phyloP scores from a whole-genome alignment of 2,329 filamentous ascomycete species.

The Rhynchosporium secalis region DNA sequence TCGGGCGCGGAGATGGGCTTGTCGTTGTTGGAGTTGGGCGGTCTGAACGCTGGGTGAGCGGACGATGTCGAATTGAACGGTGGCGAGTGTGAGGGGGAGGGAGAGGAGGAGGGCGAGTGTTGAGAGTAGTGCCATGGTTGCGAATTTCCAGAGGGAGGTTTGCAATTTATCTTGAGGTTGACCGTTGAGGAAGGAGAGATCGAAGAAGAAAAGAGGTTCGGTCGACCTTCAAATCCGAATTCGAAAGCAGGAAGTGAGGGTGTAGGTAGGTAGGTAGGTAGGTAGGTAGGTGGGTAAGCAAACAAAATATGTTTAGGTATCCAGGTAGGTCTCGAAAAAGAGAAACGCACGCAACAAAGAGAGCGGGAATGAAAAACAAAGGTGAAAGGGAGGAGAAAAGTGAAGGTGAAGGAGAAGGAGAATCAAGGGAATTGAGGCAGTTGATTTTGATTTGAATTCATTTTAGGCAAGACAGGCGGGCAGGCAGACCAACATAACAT shows the following conservation, averaged over 20 bases:
- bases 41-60: slow-evolving; percentile 26
- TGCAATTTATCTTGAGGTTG: neutral
- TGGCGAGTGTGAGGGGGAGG: slow-evolving; percentile 22
- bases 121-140: slow-evolving; percentile 20
- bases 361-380: neutral
- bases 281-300: too few species aligned
- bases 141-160: slow-evolving; percentile 15
- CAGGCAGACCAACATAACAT: neutral
- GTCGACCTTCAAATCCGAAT: neutral
- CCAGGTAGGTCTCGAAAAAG: too few species aligned
- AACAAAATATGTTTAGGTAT: too few species aligned
- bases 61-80: slow-evolving; percentile 32
- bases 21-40: slow-evolving; percentile 30
- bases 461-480: neutral
- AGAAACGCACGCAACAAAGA: neutral
- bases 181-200: slow-evolving; percentile 12
- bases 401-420: neutral
- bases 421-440: neutral
- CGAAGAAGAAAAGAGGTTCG: neutral
- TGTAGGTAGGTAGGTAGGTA: too few species aligned
- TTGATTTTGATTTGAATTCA: slow-evolving; percentile 4
- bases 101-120: slow-evolving; percentile 18
- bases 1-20: slow-evolving; percentile 19
- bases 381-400: neutral
- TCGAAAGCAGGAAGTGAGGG: too few species aligned